Evolutionary conservation across 805 yeast genomes (phyloP), one percentile per base, ranked within the genome.

Genomic region (Yarrowia hollandica): DNA sequence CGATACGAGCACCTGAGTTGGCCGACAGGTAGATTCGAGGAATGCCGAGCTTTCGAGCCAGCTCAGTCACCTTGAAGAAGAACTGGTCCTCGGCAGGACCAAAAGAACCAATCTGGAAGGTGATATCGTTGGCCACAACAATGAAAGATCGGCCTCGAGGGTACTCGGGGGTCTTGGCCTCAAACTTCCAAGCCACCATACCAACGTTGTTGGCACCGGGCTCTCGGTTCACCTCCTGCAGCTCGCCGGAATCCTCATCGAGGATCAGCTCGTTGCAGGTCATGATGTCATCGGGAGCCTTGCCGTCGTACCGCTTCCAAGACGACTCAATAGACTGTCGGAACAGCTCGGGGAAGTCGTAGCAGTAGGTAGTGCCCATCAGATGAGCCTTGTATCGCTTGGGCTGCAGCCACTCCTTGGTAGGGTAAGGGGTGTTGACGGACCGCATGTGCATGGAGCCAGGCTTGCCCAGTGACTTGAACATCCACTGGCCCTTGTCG

Each of bases 1-100:
- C 99, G 64, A 94, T 88, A 79, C 99, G 85, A 46, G 99, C 99
- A 79, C 99, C 99, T 62, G 98, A 91, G 81, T 94, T 94, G 25
- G 99, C 99, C 67, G 97, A 89, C 66, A 94, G 79, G 75, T 94
- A 94, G 60, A 94, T 82, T 77, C 99, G 82, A 70, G 99, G 99
- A 66, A 94, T 84, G 62, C 99, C 99, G 64, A 85, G 80, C 70
- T 82, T 79, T 76, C 96, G 83, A 30, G 98, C 97, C 66, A 85
- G 81, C 69, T 90, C 95, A 31, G 99, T 94, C 64, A 91, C 96
- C 71, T 86, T 84, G 78, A 88, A 82, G 81, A 94, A 94, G 78
- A 85, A 94, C 60, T 77, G 79, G 75, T 94, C 99, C 76, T 94
- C 99, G 67, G 81, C 85, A 21, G 99, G 99, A 68, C 99, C 99